Base-by-base conservation (phyloP, 345 rosid species). In the Stellera chamaejasme region DNA sequence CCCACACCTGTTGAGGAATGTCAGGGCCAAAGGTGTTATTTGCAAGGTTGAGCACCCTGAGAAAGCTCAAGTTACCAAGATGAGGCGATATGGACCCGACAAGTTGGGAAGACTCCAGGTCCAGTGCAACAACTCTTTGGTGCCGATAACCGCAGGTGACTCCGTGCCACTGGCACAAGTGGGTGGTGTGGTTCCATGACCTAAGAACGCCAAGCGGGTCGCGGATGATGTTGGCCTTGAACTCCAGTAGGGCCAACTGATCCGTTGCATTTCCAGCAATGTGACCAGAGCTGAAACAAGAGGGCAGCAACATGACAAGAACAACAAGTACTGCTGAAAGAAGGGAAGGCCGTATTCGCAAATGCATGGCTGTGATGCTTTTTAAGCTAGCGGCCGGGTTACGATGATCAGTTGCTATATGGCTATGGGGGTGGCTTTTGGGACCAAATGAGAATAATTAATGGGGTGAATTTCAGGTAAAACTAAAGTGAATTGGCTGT, bases 51-150 rank as follows among this genome's bases (percentile, higher is more conserved):
- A 70, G 14, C 45, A 27, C 27, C 27, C 25, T 42, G 1, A 65
- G 66, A 55, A 71, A 66, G 54, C 60, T 44, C 27, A 66, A 67
- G 23, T 71, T 71, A 45, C 75, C 71, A 10, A 66, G 25, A 43
- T 43, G 19, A 9, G 67, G 66, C 1, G 70, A 54, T 10, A 72
- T 47, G 28, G 54, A 10, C 15, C 62, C 72, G 2, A 5, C 13
- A 27, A 68, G 13, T 0, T 11, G 32, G 8, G 19, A 56, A 7
- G 9, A 10, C 14, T 32, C 48, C 13, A 68, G 55, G n/a, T 60
- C 26, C 60, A 64, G 54, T 23, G 0, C 0, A 4, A 44, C 54
- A 56, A 68, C 64, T 54, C 65, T 60, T 39, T 41, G 68, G 25
- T 67, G 70, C 39, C 54, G 53, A 6, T 0, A 50, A 0, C 61